Percentiles rank a stretch among this genome's conserved stretches.
Evolutionary conservation across 2,329 filamentous ascomycete species (phyloP).

Genomic region (Diaporthe longicolla): DNA sequence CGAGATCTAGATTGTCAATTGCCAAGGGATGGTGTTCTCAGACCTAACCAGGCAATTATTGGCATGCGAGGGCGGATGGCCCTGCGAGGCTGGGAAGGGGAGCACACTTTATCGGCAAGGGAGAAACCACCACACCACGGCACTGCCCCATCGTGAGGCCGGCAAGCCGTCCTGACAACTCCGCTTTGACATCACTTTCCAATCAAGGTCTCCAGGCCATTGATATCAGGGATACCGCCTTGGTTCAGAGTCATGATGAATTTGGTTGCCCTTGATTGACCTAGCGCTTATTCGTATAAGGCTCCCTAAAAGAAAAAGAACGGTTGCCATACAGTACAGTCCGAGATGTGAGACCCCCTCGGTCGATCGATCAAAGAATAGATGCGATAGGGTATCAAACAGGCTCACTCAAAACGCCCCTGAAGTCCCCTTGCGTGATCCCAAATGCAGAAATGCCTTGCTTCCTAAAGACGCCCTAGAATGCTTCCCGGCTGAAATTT

Average conservation of each 20-base stretch:
- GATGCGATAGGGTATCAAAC: conserved; percentile 57
- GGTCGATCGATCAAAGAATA: conserved; percentile 49
- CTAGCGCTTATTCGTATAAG: conserved; percentile 32
- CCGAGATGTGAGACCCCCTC: conserved; percentile 39
- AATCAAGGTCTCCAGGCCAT: conserved; percentile 21
- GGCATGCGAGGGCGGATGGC: conserved; percentile 36
- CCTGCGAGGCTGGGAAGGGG: conserved; percentile 23
- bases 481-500: conserved; percentile 37
- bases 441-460: conserved; percentile 46
- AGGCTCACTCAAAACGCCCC: conserved; percentile 50
- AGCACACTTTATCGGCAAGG: conserved; percentile 38
- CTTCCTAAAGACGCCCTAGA: conserved; percentile 32
- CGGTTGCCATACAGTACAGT: conserved; percentile 19
- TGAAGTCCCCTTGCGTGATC: conserved; percentile 45
- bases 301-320: conserved; percentile 32
- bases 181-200: conserved; percentile 25
- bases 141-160: conserved; percentile 19
- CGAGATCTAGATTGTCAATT: conserved; percentile 11
- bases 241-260: conserved; percentile 24
- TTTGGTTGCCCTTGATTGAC: conserved; percentile 39
- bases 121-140: conserved; percentile 35
- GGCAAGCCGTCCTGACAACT: conserved; percentile 14
- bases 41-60: conserved; percentile 15
- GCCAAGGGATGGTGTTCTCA: conserved; percentile 39
- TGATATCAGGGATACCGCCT: conserved; percentile 9